Evolutionary conservation across 108 stramenopile genomes (phyloP).

Genomic region (Cyclotella cryptica): DNA sequence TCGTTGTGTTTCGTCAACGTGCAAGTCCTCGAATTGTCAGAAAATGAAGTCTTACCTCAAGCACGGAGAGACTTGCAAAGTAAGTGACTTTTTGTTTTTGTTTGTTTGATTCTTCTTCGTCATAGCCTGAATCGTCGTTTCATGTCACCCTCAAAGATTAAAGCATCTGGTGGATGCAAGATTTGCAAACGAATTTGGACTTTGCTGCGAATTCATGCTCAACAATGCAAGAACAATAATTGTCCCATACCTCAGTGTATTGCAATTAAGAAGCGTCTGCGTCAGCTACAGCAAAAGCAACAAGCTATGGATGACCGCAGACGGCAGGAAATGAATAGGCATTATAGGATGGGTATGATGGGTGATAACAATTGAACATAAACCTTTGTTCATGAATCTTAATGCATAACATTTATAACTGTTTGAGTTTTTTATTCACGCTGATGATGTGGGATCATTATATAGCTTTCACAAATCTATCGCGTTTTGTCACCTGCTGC

Average conservation of each 20-base stretch:
- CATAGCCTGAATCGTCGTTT: constrained; percentile 2
- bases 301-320: constrained; percentile 93
- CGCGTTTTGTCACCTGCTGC: too few species aligned
- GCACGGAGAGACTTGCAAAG: constrained; percentile 81
- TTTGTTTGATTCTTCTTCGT: not conserved
- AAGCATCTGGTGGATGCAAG: constrained; percentile 90
- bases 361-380: constrained; percentile 15
- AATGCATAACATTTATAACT: constrained; percentile 14
- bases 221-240: constrained; percentile 83
- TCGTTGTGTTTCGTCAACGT: constrained; percentile 78
- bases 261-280: constrained; percentile 88
- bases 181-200: constrained; percentile 97
- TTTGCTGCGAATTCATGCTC: constrained; percentile 94
- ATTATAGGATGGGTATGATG: constrained; percentile 45
- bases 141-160: constrained; percentile 29
- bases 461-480: not conserved
- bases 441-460: not conserved
- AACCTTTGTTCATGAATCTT: constrained; percentile 7
- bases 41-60: constrained; percentile 96
- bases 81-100: constrained; percentile 23
- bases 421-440: constrained; percentile 6
- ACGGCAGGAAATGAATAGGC: constrained; percentile 89
- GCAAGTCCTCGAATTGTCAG: constrained; percentile 89
- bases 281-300: constrained; percentile 89
- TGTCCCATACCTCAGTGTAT: constrained; percentile 95